A percentile compares a stretch with the other conserved stretches of the same genome.
Evolutionary conservation across 305 asterid species (phyloP).

Genomic region (Vinca major): DNA sequence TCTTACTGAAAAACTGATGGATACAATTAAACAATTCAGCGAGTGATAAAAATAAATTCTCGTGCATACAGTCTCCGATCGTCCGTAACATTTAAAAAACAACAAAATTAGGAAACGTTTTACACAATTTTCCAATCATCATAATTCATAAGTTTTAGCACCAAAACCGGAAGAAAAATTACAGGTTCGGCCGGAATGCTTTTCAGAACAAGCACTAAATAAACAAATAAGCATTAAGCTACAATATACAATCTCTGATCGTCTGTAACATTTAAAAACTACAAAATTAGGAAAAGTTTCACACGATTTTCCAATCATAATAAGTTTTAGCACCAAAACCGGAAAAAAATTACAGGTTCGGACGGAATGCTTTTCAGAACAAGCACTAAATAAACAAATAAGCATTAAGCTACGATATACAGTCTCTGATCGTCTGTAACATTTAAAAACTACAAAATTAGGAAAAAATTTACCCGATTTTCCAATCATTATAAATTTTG

Average conservation of each 20-base stretch:
- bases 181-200: background rate
- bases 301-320: background rate
- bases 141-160: background rate
- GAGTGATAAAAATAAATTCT: conserved; percentile 30
- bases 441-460: background rate
- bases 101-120: background rate
- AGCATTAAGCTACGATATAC: too few relatives aligned
- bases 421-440: too few relatives aligned
- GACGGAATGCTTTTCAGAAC: background rate
- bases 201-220: background rate
- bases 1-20: conserved; percentile 26
- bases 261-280: conserved; percentile 11
- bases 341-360: background rate
- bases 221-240: background rate
- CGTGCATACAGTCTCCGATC: conserved; percentile 21
- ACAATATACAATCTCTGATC: too few relatives aligned
- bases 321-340: background rate
- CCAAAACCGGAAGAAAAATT: background rate
- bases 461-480: background rate
- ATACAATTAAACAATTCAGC: conserved; percentile 22
- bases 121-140: background rate
- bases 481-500: background rate
- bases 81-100: conserved; percentile 8
- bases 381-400: background rate
- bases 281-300: background rate